Evolutionary conservation across 495 filamentous ascomycete species (phyloP).

Genomic region (Pseudoneurospora amorphoporcata): DNA sequence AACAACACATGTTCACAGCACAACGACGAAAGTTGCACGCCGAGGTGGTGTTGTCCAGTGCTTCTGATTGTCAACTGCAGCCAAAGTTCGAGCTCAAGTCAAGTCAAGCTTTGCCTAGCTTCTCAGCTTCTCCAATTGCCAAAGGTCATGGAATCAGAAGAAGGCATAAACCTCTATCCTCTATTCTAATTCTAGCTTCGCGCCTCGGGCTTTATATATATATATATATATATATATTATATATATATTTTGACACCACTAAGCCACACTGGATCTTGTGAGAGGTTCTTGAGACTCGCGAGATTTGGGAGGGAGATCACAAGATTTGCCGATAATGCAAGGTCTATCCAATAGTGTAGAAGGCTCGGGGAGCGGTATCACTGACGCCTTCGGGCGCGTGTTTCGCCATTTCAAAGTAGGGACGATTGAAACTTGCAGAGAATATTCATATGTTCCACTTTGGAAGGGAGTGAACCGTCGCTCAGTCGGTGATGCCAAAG

Average conservation of each 20-base stretch:
- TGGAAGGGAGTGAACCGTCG: not conserved
- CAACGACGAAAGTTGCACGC: not conserved
- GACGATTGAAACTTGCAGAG: not conserved
- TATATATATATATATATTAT: too few relatives aligned
- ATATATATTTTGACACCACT: not conserved
- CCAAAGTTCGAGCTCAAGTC: not conserved
- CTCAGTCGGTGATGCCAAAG: not conserved
- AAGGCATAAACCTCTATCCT: not conserved
- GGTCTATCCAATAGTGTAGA: not conserved
- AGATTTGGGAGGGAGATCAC: not conserved
- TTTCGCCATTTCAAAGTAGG: not conserved
- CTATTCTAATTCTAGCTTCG: not conserved
- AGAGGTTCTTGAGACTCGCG: not conserved
- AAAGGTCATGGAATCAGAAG: not conserved
- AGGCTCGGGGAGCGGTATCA: not conserved
- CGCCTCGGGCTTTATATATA: too few relatives aligned
- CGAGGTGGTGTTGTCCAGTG: not conserved
- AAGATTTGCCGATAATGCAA: not conserved
- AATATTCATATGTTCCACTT: not conserved
- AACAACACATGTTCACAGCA: not conserved
- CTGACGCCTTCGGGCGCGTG: not conserved
- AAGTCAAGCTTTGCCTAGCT: not conserved
- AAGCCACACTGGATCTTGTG: not conserved
- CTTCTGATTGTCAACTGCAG: not conserved
- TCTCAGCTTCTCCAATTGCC: not conserved